Conservation (phyloP, 345 rosid genomes). For the Camelina sativa region DNA sequence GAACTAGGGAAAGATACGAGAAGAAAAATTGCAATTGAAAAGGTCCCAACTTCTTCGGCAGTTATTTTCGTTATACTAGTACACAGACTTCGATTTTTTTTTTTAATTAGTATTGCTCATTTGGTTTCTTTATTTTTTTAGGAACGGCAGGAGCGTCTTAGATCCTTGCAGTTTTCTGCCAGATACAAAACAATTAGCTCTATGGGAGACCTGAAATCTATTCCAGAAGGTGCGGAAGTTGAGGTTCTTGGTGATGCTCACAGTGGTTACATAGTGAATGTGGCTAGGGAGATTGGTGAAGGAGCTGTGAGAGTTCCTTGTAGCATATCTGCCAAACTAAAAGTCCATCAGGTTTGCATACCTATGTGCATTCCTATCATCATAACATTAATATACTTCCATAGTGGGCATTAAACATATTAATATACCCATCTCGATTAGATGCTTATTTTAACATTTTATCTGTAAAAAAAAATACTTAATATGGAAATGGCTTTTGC, state of each 20-base stretch:
- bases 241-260: slow-evolving; percentile 88
- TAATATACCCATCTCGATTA: slow-evolving; percentile 1
- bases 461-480: not conserved
- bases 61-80: slow-evolving; percentile 21
- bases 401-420: slow-evolving; percentile 17
- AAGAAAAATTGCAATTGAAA: slow-evolving; percentile 97
- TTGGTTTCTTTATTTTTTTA: slow-evolving; percentile 45
- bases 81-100: not conserved
- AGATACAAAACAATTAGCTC: slow-evolving; percentile 60
- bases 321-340: slow-evolving; percentile 87
- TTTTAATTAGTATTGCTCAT: not conserved
- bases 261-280: slow-evolving; percentile 92
- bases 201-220: slow-evolving; percentile 50
- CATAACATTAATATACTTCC: not conserved
- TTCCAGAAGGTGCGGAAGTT: slow-evolving; percentile 63
- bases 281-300: slow-evolving; percentile 95
- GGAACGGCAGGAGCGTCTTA: slow-evolving; percentile 98
- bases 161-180: slow-evolving; percentile 82
- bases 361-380: slow-evolving; percentile 25
- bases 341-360: slow-evolving; percentile 85
- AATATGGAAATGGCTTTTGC: slow-evolving; percentile 22
- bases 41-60: slow-evolving; percentile 53
- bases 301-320: slow-evolving; percentile 86
- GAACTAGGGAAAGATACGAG: slow-evolving; percentile 98
- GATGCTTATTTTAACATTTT: not conserved